Evolutionary conservation across 2,329 filamentous ascomycete genomes (phyloP), one percentile per base, ranked within the genome.

Genomic region (Trichoderma sp.): DNA sequence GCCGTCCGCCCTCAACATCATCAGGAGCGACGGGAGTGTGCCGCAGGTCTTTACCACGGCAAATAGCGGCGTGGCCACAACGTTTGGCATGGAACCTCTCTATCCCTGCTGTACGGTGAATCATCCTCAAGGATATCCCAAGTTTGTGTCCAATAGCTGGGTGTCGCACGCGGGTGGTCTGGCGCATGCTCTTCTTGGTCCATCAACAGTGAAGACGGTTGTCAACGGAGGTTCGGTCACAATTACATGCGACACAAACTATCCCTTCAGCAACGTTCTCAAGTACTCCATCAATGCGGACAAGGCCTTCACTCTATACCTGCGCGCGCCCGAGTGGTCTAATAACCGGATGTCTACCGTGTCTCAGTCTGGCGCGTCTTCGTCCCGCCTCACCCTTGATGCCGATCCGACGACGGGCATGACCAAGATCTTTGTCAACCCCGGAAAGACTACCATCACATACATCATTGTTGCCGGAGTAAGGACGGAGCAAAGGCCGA

Each of bases 61-160:
- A 29, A 85, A 86, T 66, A 81, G 80, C 6, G 83, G 81, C 6
- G 76, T 81, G 9, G 67, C 80, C 85, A 82, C 78, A 85, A 89
- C 78, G 81, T 87, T 75, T 78, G 88, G 88, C 1, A 81, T 90
- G 16, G 88, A 89, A 74, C 87, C 87, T 2, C 85, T 88, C 41
- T 89, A 83, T 63, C 86, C 87, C 1, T 91, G 89, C 81, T 91
- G 89, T 78, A 89, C 89, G 1, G 89, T 91, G 75, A 91, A 91
- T 75, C 88, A 90, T 77, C 87, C 86, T 1, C 88, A 90, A 78
- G 89, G 87, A 9, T 89, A 87, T 76, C 88, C 89, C 0, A 91
- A 91, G 77, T 90, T 88, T 74, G 79, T 88, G 79, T 80, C 87
- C 11, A 83, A 85, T 74, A 86, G 85, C 75, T 91, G 85, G 81